phyloP scores from a whole-genome alignment of 257 asterid genomes.

The Hygrophila difformis region DNA sequence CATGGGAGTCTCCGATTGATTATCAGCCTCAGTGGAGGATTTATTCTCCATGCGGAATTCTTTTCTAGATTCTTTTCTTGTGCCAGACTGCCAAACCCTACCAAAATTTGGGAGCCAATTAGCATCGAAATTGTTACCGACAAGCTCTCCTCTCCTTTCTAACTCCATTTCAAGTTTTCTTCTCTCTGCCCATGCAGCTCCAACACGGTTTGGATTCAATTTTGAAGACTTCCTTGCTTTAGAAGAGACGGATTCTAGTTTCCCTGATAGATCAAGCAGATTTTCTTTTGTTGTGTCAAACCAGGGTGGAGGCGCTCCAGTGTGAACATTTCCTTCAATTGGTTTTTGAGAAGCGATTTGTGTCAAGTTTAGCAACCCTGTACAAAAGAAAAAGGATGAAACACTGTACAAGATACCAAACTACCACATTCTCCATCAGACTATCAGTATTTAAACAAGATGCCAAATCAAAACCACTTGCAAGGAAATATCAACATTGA shows the following conservation, averaged over 20 bases:
- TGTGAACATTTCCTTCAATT: slow-evolving; percentile 64
- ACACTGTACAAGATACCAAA: background rate
- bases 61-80: slow-evolving; percentile 79
- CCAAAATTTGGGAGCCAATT: slow-evolving; percentile 97
- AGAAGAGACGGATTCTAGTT: slow-evolving; percentile 24
- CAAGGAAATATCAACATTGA: background rate
- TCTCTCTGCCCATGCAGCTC: slow-evolving; percentile 99
- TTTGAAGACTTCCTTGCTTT: slow-evolving; percentile 27
- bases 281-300: slow-evolving; percentile 33
- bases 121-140: slow-evolving; percentile 36
- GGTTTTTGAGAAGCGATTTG: slow-evolving; percentile 32
- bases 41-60: slow-evolving; percentile 48
- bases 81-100: slow-evolving; percentile 93
- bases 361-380: slow-evolving; percentile 34
- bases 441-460: background rate
- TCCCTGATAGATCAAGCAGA: slow-evolving; percentile 22
- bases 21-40: slow-evolving; percentile 27
- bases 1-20: slow-evolving; percentile 27
- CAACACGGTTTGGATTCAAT: too few relatives aligned
- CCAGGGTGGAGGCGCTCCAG: slow-evolving; percentile 98
- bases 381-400: slow-evolving; percentile 1
- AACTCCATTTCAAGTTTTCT: slow-evolving; percentile 78
- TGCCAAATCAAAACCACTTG: background rate
- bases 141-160: slow-evolving; percentile 71
- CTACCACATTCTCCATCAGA: background rate